Evolutionary conservation across 1,284 basidiomycete genomes (phyloP).

Genomic region (Tylopilus orsonianus): DNA sequence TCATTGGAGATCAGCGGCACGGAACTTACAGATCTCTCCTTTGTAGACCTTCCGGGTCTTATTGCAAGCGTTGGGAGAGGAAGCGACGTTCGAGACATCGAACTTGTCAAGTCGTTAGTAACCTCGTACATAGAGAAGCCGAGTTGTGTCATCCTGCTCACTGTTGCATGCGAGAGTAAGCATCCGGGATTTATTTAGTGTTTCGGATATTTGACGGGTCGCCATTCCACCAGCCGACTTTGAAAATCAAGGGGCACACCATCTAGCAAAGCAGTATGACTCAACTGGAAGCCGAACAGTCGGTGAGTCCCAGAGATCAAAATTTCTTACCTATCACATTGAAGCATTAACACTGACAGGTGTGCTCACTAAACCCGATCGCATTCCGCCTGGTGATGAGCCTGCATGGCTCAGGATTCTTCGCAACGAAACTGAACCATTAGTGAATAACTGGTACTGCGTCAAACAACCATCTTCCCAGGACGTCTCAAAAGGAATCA

Average conservation of each 20-base stretch:
- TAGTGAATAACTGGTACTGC: constrained; percentile 69
- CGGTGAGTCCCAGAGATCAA: constrained; percentile 41
- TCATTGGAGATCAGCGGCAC: constrained; percentile 66
- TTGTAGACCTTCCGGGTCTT: constrained; percentile 54
- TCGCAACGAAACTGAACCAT: constrained; percentile 51
- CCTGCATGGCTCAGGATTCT: constrained; percentile 58
- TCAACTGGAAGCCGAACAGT: constrained; percentile 64
- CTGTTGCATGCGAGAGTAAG: constrained; percentile 71
- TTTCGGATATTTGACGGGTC: background rate
- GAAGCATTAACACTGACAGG: constrained; percentile 51
- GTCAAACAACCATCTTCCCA: constrained; percentile 69
- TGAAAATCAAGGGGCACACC: constrained; percentile 70
- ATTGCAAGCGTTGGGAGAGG: constrained; percentile 58
- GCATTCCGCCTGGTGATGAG: constrained; percentile 64
- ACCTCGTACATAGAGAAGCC: constrained; percentile 58
- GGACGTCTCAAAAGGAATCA: constrained; percentile 53
- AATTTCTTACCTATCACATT: too few relatives aligned
- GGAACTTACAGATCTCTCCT: constrained; percentile 69
- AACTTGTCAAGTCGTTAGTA: constrained; percentile 62
- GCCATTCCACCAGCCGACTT: constrained; percentile 56
- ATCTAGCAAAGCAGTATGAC: constrained; percentile 57
- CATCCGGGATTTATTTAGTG: background rate
- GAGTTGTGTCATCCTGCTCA: constrained; percentile 68
- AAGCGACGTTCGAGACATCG: constrained; percentile 55
- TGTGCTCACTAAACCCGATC: constrained; percentile 81